These are phyloP conservation scores for Phytophthora crassamura DNA, from an alignment of 352 stramenopile species.

Conservation along the genomic window DNA sequence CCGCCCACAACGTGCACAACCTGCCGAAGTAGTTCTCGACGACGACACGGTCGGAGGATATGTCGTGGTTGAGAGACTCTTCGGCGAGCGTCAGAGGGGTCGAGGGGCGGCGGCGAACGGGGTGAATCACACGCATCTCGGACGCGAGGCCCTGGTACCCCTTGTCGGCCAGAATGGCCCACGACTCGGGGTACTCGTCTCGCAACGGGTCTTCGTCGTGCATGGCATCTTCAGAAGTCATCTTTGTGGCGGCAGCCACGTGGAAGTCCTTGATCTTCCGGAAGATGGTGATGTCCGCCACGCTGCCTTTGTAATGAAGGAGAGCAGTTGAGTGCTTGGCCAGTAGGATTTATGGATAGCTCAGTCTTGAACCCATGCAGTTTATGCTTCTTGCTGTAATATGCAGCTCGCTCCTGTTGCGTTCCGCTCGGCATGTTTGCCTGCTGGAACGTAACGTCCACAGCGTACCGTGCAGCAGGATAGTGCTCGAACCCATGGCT, in stretches of 20 bases:
- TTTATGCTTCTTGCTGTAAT: conserved; percentile 15
- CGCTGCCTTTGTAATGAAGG: background rate
- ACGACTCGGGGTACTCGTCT: background rate
- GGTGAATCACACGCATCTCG: too few relatives aligned
- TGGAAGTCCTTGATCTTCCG: conserved; percentile 3
- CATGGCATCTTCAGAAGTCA: background rate
- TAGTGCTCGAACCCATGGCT: too few relatives aligned
- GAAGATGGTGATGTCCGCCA: conserved; percentile 8
- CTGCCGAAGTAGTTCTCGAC: too few relatives aligned
- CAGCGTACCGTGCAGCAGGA: too few relatives aligned
- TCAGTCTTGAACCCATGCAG: conserved; percentile 12
- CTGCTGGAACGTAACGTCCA: conserved; percentile 16
- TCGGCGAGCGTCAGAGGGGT: too few relatives aligned
- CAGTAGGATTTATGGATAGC: conserved; percentile 2
- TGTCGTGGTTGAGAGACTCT: too few relatives aligned
- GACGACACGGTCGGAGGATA: too few relatives aligned
- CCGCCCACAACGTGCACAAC: too few relatives aligned
- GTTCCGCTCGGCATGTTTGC: background rate
- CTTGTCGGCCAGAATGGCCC: conserved; percentile 1
- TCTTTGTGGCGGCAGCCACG: background rate
- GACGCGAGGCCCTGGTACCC: too few relatives aligned
- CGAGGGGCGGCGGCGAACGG: too few relatives aligned
- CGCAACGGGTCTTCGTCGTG: background rate
- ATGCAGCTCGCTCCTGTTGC: background rate
- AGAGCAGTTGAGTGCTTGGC: conserved; percentile 2